A percentile compares a stretch with the other conserved stretches of the same genome.
Conservation (phyloP, 108 stramenopile genomes). For the Pseudonitzschia multistriata region DNA sequence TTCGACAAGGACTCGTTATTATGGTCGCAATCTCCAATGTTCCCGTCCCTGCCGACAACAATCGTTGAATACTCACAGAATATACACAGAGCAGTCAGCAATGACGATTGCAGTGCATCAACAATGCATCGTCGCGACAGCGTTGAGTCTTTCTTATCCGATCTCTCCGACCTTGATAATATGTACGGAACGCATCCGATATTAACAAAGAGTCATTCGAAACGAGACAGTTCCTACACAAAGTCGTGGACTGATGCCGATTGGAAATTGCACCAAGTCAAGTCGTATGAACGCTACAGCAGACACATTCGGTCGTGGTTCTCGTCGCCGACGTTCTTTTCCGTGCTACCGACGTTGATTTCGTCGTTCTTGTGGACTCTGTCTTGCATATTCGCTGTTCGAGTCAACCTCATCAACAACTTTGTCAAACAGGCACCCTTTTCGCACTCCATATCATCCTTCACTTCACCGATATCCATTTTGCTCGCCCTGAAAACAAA, state of each 20-base stretch:
- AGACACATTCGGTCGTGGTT: constrained; percentile 31
- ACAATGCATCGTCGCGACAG: constrained; percentile 2
- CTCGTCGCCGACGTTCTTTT: constrained; percentile 22
- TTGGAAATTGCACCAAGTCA: constrained; percentile 26
- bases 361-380: constrained; percentile 21
- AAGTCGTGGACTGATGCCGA: constrained; percentile 38
- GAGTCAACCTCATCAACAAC: neutral
- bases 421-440: constrained; percentile 8
- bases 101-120: neutral
- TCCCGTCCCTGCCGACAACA: constrained; percentile 1
- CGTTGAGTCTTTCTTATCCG: constrained; percentile 15
- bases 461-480: constrained; percentile 35
- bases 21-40: constrained; percentile 3
- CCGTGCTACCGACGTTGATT: constrained; percentile 30
- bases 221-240: constrained; percentile 32
- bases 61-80: no score
- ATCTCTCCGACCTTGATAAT: constrained; percentile 15
- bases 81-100: neutral
- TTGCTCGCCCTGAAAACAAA: constrained; percentile 43
- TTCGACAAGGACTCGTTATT: neutral
- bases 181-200: neutral
- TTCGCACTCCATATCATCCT: constrained; percentile 22
- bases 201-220: constrained; percentile 8
- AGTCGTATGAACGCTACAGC: constrained; percentile 22
- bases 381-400: constrained; percentile 12